Conservation (phyloP, 768 basidiomycete species). For the Termitomyces sp. region DNA sequence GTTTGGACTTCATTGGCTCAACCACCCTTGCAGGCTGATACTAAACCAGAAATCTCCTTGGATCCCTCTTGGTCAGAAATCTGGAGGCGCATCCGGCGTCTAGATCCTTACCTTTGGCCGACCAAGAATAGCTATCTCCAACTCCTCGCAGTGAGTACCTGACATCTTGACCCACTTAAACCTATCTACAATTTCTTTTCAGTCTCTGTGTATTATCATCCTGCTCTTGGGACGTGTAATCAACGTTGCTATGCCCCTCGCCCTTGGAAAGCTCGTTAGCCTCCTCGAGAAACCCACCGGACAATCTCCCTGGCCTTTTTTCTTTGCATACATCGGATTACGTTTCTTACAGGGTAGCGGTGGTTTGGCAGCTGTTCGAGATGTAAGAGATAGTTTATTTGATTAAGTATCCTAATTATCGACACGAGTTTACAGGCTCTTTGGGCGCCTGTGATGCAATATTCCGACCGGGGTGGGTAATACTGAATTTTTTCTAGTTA, state of each 20-base stretch:
- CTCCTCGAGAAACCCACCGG: conserved; percentile 45
- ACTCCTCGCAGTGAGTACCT: conserved; percentile 52
- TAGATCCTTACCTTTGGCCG: conserved; percentile 87
- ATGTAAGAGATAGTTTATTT: conserved; percentile 32
- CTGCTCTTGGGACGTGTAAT: conserved; percentile 75
- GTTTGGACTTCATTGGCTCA: not conserved
- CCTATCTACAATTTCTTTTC: not conserved
- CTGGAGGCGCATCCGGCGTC: conserved; percentile 55
- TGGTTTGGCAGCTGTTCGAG: conserved; percentile 67
- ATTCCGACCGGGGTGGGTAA: conserved; percentile 62
- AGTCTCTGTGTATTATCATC: conserved; percentile 68
- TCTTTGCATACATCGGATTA: conserved; percentile 64
- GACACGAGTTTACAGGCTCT: conserved; percentile 39
- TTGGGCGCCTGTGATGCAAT: conserved; percentile 90
- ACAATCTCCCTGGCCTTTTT: conserved; percentile 61
- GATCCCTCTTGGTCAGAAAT: conserved; percentile 75
- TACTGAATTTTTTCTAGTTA: not conserved
- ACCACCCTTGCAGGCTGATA: conserved; percentile 26
- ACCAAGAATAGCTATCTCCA: conserved; percentile 62
- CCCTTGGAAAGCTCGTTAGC: conserved; percentile 61
- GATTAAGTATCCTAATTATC: not conserved
- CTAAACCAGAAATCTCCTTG: conserved; percentile 48
- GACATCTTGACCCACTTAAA: not conserved
- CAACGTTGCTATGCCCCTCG: conserved; percentile 66
- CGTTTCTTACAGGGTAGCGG: conserved; percentile 76